phyloP scores from a whole-genome alignment of 2,329 filamentous ascomycete genomes.

The Aspergillus sp. region DNA sequence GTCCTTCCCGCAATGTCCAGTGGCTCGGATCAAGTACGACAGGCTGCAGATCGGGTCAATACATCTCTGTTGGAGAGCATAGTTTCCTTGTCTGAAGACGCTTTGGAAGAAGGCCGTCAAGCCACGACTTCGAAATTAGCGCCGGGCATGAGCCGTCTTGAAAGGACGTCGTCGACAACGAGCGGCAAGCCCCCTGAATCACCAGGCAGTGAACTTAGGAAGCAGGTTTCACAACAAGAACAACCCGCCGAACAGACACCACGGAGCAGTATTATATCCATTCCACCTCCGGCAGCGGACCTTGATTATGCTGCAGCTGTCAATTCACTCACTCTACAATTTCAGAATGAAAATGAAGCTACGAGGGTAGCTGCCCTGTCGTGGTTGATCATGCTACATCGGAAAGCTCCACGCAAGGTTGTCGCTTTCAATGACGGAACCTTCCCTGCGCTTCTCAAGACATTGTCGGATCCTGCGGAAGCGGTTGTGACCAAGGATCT shows the following conservation, averaged over 20 bases:
- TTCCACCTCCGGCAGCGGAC: constrained; percentile 48
- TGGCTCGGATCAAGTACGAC: constrained; percentile 77
- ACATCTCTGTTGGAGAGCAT: constrained; percentile 89
- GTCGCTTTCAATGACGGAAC: constrained; percentile 95
- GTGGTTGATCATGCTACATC: constrained; percentile 96
- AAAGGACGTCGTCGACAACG: constrained; percentile 37
- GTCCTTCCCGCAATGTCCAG: constrained; percentile 92
- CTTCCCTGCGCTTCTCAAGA: constrained; percentile 92
- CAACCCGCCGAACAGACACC: constrained; percentile 33
- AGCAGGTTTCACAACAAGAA: constrained; percentile 21
- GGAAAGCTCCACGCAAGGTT: constrained; percentile 87
- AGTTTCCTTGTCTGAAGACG: constrained; percentile 74
- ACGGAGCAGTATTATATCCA: constrained; percentile 40
- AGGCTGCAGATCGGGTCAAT: constrained; percentile 83
- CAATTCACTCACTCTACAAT: constrained; percentile 82
- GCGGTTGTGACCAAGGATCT: constrained; percentile 92
- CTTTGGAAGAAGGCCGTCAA: constrained; percentile 33
- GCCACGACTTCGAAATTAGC: constrained; percentile 34
- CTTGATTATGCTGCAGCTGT: constrained; percentile 96
- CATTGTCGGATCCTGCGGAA: constrained; percentile 87
- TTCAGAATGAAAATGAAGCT: constrained; percentile 92
- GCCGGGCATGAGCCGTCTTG: constrained; percentile 23
- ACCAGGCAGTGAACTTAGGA: constrained; percentile 21
- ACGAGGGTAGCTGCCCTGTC: constrained; percentile 88
- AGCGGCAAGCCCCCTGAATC: constrained; percentile 22